Percentiles rank a stretch among this genome's conserved stretches.
Conservation (phyloP, 2,329 filamentous ascomycete species). For the Trichoderma simmonsii region DNA sequence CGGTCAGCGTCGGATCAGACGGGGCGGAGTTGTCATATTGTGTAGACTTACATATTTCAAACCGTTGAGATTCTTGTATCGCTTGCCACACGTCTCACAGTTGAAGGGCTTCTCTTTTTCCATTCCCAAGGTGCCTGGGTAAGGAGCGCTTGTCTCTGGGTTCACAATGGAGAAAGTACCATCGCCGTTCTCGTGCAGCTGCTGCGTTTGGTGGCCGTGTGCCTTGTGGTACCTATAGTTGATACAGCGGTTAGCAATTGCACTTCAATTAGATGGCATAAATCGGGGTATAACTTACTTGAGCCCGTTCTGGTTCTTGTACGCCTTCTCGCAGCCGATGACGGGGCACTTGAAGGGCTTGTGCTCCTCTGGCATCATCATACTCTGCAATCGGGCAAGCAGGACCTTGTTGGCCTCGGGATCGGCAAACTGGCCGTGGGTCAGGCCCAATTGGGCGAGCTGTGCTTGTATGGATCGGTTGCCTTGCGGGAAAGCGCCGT, state of each 20-base stretch:
- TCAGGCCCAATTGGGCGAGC: conserved; percentile 69
- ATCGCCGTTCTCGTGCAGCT: conserved; percentile 93
- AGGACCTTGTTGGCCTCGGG: conserved; percentile 65
- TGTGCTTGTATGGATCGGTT: conserved; percentile 65
- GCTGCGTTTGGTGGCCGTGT: conserved; percentile 95
- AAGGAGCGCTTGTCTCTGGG: conserved; percentile 88
- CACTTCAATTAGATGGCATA: neutral
- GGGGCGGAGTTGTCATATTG: conserved; percentile 12
- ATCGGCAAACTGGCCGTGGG: conserved; percentile 72
- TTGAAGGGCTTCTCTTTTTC: conserved; percentile 99
- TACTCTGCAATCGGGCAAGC: conserved; percentile 56
- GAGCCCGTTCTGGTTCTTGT: conserved; percentile 98
- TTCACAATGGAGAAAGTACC: conserved; percentile 98
- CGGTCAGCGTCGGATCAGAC: conserved; percentile 29
- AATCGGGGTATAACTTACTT: conserved; percentile 64
- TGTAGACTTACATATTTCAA: conserved; percentile 75
- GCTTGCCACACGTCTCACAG: conserved; percentile 94
- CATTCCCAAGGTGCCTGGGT: conserved; percentile 97
- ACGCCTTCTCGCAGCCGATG: conserved; percentile 97
- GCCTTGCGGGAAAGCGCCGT: conserved; percentile 64
- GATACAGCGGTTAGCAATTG: neutral
- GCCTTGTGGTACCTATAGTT: conserved; percentile 61
- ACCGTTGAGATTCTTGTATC: conserved; percentile 98
- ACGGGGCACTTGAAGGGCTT: conserved; percentile 98
- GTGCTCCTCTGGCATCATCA: conserved; percentile 79